Conservation (phyloP, 768 basidiomycete genomes). For the Boletus rex-veris region DNA sequence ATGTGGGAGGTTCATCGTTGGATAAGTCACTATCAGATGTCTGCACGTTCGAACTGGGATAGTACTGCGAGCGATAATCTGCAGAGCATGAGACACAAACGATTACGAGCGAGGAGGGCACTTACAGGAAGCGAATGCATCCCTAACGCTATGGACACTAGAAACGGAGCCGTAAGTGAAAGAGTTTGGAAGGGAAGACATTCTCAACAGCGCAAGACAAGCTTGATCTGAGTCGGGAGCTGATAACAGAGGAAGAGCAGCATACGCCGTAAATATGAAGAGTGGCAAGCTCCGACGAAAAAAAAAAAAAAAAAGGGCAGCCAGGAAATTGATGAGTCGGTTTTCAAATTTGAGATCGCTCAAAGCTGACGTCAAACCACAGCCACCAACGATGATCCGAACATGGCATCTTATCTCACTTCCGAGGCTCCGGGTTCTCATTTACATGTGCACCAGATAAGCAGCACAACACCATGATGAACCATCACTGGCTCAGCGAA, state of each 20-base stretch:
- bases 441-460: too few relatives aligned
- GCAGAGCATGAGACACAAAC: constrained; percentile 5
- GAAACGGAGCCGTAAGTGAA: constrained; percentile 47
- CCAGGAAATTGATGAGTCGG: not conserved
- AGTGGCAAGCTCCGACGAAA: constrained; percentile 2
- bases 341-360: too few relatives aligned
- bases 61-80: constrained; percentile 71
- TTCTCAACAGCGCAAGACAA: constrained; percentile 10
- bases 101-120: not conserved
- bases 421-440: too few relatives aligned
- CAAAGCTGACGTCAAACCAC: too few relatives aligned
- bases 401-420: too few relatives aligned
- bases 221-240: too few relatives aligned
- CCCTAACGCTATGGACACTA: constrained; percentile 46
- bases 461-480: too few relatives aligned
- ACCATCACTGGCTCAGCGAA: too few relatives aligned
- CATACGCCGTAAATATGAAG: not conserved
- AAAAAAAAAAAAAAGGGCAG: not conserved
- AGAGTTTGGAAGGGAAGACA: constrained; percentile 48
- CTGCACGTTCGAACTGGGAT: constrained; percentile 58
- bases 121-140: constrained; percentile 62
- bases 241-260: not conserved
- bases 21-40: constrained; percentile 42
- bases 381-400: too few relatives aligned
- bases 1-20: constrained; percentile 29